phyloP scores from a whole-genome alignment of 306 rosid genomes.

The Sesbania bispinosa region DNA sequence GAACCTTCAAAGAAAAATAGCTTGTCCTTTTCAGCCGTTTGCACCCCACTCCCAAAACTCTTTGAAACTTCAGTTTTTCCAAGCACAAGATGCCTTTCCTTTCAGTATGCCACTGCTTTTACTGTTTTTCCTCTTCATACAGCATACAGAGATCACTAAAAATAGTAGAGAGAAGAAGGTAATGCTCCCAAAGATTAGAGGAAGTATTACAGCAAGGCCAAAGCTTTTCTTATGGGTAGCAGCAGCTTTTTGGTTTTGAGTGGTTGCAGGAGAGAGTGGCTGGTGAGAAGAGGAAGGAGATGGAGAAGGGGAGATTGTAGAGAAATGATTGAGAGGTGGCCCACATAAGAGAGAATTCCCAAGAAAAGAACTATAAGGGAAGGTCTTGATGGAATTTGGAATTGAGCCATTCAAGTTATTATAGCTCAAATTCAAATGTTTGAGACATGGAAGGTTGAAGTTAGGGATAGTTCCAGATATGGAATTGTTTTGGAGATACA shows the following conservation, averaged over 20 bases:
- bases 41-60: conserved; percentile 84
- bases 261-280: conserved; percentile 35
- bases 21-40: conserved; percentile 77
- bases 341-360: conserved; percentile 71
- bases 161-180: conserved; percentile 39
- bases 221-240: too few relatives aligned
- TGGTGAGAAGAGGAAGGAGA: conserved; percentile 37
- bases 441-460: conserved; percentile 51
- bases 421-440: conserved; percentile 56
- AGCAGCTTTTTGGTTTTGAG: conserved; percentile 27
- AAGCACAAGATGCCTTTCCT: conserved; percentile 51
- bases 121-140: conserved; percentile 36
- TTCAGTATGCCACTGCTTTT: conserved; percentile 42
- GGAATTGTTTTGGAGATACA: conserved; percentile 59
- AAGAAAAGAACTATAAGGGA: conserved; percentile 52
- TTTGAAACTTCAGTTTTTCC: conserved; percentile 60
- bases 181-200: conserved; percentile 49
- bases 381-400: conserved; percentile 57
- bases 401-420: conserved; percentile 67
- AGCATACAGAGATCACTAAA: conserved; percentile 39
- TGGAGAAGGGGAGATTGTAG: conserved; percentile 44
- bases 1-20: conserved; percentile 73
- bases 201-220: conserved; percentile 46
- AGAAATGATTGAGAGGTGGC: conserved; percentile 54
- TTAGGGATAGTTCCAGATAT: conserved; percentile 67